phyloP scores from a whole-genome alignment of 768 basidiomycete species.

The Suillus placidus region DNA sequence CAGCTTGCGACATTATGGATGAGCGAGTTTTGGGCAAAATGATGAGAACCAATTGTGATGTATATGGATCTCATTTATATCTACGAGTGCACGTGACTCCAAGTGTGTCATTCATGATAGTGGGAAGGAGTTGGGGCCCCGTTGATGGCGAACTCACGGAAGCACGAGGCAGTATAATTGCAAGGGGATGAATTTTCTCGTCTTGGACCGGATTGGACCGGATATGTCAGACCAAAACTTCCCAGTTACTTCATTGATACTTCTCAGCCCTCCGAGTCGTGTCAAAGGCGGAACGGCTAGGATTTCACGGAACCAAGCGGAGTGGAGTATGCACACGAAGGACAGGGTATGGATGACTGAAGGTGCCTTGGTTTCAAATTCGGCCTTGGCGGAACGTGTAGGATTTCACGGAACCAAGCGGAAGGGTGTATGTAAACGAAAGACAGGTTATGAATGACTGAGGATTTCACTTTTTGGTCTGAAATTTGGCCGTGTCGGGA shows the following conservation, averaged over 20 bases:
- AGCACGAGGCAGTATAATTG: background rate
- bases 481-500: background rate
- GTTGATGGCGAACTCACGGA: constrained; percentile 8
- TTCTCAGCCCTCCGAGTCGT: background rate
- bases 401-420: background rate
- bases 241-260: background rate
- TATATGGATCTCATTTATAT: constrained; percentile 22
- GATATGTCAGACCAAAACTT: background rate
- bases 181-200: constrained; percentile 9
- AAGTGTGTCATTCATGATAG: constrained; percentile 12
- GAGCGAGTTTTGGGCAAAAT: background rate
- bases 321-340: background rate
- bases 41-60: constrained; percentile 7
- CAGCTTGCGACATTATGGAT: constrained; percentile 40
- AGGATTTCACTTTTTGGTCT: background rate
- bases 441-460: background rate
- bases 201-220: background rate
- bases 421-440: background rate
- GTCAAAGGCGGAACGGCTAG: background rate
- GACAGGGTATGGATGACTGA: background rate
- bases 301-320: background rate
- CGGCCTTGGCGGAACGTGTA: background rate
- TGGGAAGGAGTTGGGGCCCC: background rate
- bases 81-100: constrained; percentile 2
- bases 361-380: background rate